These are phyloP conservation scores for Melampsora larici-populina DNA, from an alignment of 1,284 basidiomycete species.

Conservation along the genomic window DNA sequence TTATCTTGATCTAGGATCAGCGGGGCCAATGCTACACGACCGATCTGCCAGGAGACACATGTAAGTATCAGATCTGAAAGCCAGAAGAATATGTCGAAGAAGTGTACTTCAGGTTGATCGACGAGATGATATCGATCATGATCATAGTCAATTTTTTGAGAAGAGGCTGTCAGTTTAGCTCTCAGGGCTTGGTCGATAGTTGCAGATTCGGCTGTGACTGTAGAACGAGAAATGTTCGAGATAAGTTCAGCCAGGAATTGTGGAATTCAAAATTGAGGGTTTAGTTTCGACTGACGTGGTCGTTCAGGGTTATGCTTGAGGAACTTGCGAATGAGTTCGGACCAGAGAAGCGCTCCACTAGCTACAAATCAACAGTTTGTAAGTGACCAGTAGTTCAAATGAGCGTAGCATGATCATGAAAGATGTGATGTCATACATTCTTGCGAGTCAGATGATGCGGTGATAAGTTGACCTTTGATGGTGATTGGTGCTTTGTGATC, in stretches of 20 bases:
- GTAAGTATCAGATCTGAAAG: background rate
- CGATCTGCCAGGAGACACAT: constrained; percentile 4
- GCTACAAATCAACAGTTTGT: background rate
- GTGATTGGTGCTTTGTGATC: constrained; percentile 22
- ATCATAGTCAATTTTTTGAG: constrained; percentile 25
- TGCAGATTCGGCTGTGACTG: constrained; percentile 22
- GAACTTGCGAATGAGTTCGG: constrained; percentile 54
- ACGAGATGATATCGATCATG: constrained; percentile 27
- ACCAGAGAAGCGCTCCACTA: constrained; percentile 45
- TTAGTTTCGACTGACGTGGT: background rate
- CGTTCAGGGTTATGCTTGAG: constrained; percentile 52
- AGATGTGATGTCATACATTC: background rate
- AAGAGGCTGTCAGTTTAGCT: constrained; percentile 4
- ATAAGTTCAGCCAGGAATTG: background rate
- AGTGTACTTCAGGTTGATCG: constrained; percentile 23
- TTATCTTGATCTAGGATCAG: constrained; percentile 8
- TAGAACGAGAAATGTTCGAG: too few species aligned
- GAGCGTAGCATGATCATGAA: background rate
- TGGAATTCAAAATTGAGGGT: background rate
- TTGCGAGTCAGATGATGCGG: background rate
- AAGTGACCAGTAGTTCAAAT: background rate
- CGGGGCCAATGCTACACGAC: constrained; percentile 9
- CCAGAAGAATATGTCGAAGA: background rate
- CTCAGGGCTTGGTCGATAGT: constrained; percentile 15
- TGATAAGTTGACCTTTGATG: constrained; percentile 18